Evolutionary conservation across 257 asterid species (phyloP).

Genomic region (Lavandula angustifolia): DNA sequence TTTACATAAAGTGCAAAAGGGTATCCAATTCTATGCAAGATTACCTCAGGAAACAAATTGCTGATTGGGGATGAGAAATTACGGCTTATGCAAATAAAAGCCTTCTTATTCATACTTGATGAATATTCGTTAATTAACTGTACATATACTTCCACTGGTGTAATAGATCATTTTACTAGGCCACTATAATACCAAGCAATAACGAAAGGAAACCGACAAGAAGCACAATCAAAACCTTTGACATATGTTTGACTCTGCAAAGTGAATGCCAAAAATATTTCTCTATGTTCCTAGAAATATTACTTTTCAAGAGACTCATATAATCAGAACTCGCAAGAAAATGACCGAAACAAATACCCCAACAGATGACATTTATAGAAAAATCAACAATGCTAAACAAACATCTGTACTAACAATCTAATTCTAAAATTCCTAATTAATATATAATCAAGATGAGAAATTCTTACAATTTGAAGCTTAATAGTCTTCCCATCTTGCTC

Average conservation of each 20-base stretch:
- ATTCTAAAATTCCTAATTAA: too few relatives aligned
- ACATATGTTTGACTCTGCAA: not conserved
- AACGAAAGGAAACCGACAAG: too few relatives aligned
- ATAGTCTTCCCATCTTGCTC: constrained; percentile 91
- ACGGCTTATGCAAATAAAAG: not conserved
- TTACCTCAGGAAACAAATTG: constrained; percentile 10
- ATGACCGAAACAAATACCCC: too few relatives aligned
- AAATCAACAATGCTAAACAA: too few relatives aligned
- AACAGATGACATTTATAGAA: too few relatives aligned
- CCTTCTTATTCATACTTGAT: not conserved
- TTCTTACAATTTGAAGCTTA: constrained; percentile 79
- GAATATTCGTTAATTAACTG: too few relatives aligned
- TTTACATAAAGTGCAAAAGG: not conserved
- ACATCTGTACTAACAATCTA: too few relatives aligned
- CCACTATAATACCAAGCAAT: too few relatives aligned
- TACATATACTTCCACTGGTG: not conserved
- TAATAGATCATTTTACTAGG: not conserved
- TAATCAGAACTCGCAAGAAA: not conserved
- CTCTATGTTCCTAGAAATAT: not conserved
- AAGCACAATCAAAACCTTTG: too few relatives aligned
- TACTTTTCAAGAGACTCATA: not conserved
- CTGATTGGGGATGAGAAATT: not conserved
- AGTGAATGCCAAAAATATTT: not conserved
- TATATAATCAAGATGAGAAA: not conserved
- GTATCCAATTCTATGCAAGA: not conserved